A percentile compares a stretch with the other conserved stretches of the same genome.
These are phyloP conservation scores for Cymodocea nodosa DNA, from an alignment of 116 monocot genomes.

Conservation along the genomic window DNA sequence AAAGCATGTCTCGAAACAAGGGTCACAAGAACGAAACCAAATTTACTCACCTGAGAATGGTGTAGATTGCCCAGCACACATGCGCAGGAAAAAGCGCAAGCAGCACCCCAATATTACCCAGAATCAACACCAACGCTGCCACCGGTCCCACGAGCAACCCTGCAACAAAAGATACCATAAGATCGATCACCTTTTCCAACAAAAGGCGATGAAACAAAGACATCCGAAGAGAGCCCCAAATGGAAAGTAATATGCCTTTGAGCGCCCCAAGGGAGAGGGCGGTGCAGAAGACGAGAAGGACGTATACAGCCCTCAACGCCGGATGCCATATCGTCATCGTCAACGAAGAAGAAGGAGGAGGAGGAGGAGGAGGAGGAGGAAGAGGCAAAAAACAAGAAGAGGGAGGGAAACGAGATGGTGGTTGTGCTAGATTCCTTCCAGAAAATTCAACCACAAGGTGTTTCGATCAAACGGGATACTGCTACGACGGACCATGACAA, in stretches of 20 bases:
- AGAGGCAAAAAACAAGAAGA: no score
- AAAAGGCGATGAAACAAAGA: not conserved
- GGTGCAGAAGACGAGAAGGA: slow-evolving; percentile 53
- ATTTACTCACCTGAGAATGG: slow-evolving; percentile 48
- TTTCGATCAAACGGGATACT: no score
- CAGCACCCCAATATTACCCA: slow-evolving; percentile 70
- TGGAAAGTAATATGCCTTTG: slow-evolving; percentile 39
- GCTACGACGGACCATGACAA: no score
- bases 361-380: no score
- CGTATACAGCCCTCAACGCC: slow-evolving; percentile 19
- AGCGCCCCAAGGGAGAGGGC: slow-evolving; percentile 58
- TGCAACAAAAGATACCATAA: slow-evolving; percentile 17
- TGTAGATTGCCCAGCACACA: slow-evolving; percentile 64
- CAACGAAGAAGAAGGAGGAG: no score
- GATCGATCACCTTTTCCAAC: not conserved
- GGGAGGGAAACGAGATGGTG: no score
- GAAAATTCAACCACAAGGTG: no score
- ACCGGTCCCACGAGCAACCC: slow-evolving; percentile 68
- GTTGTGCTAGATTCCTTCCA: no score
- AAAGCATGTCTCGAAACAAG: not conserved
- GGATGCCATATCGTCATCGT: not conserved
- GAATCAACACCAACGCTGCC: slow-evolving; percentile 51
- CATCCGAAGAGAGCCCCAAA: not conserved
- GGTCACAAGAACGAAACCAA: not conserved
- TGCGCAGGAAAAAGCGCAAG: slow-evolving; percentile 64